Evolutionary conservation across 2,329 filamentous ascomycete species (phyloP), one percentile per base, ranked within the genome.

Genomic region (Thielaviopsis euricoi): DNA sequence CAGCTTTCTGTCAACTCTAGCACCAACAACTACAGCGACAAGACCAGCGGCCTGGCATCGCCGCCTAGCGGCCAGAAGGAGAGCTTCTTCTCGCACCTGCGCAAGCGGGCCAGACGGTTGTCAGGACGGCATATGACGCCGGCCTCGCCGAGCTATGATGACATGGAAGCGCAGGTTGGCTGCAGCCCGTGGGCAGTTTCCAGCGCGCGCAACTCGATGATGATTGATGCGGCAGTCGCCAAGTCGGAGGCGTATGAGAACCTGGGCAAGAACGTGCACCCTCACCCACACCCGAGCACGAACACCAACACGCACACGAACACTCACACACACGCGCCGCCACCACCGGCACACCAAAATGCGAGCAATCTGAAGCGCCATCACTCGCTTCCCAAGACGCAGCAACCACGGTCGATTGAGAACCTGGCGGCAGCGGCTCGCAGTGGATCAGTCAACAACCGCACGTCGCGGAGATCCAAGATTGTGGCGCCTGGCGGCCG

Each of bases 1-100:
- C 93, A 98, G 71, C 73, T 98, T 49, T 97, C 93, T 1, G 83
- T 96, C 52, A 87, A 88, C 58, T 97, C 91, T 6, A 87, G 86
- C 68, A 89, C 86, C 61, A 96, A 95, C 67, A 87, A 97, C 71
- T 96, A 96, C 69, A 96, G 89, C 67, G 93, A 90, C 56, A 83
- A 85, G 65, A 58, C 46, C 1, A 80, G 78, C 37, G 86, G 84
- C 22, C 74, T 90, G 23, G 82, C 80, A 17, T 93, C 89, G 6
- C 88, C 89, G 3, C 82, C 85, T 0, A 84, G 79, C 65, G 87
- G 80, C 19, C 87, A 89, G 58, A 94, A 94, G 67, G 93, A 98
- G 70, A 89, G 93, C 70, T 98, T 98, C 75, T 98, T 98, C 72
- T 97, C 93, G 0, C 93, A 98, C 68, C 78, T 98, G 7, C 82